Conservation (phyloP, 768 basidiomycete species). For the Suillus clintonianus region DNA sequence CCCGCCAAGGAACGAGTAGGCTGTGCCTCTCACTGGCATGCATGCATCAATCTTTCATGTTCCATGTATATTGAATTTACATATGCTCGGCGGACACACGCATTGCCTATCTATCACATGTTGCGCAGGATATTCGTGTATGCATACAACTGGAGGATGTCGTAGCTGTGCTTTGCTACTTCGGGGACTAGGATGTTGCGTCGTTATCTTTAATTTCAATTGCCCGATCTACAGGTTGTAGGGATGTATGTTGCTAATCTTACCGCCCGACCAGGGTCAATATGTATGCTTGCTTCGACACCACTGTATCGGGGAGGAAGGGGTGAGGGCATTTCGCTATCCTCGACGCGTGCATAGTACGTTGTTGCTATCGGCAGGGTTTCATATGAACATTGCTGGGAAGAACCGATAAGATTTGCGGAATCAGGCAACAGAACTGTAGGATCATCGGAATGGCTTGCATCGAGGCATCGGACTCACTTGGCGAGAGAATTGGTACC, state of each 20-base stretch:
- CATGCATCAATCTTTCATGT: neutral
- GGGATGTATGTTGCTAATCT: neutral
- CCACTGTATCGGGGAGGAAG: neutral
- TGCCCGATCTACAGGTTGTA: slow-evolving; percentile 5
- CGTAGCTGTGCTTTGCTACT: slow-evolving; percentile 1
- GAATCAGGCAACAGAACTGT: slow-evolving; percentile 1
- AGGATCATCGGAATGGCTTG: neutral
- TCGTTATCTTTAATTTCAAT: slow-evolving; percentile 17
- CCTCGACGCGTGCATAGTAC: neutral
- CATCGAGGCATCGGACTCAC: neutral
- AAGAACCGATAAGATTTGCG: neutral
- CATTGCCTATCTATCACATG: slow-evolving; percentile 4
- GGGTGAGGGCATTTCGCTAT: slow-evolving; percentile 4
- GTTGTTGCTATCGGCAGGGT: neutral
- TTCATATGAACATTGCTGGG: neutral
- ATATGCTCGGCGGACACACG: neutral
- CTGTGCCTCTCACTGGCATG: neutral
- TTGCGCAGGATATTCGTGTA: neutral
- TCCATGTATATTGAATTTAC: slow-evolving; percentile 1
- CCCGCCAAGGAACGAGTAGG: slow-evolving; percentile 29
- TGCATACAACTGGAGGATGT: neutral
- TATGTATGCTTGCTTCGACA: neutral
- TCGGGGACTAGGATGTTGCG: slow-evolving; percentile 1
- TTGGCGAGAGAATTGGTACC: neutral
- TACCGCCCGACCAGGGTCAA: neutral